Conservation (phyloP, 2,329 filamentous ascomycete genomes). For the Trichoderma sp. region DNA sequence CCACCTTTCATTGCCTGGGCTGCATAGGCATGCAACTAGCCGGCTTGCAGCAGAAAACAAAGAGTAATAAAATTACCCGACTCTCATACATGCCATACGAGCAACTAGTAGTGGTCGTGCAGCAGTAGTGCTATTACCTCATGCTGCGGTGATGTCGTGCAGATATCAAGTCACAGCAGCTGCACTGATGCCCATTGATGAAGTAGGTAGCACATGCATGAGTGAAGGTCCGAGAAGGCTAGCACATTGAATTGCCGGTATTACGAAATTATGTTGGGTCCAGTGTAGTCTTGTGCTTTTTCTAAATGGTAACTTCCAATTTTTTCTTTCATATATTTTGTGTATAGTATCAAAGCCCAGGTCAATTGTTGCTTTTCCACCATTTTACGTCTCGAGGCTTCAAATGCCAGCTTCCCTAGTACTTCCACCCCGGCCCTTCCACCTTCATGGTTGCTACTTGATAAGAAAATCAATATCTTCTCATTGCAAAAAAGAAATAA, state of each 20-base stretch:
- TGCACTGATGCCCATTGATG: conserved; percentile 24
- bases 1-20: not conserved
- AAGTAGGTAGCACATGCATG: not conserved
- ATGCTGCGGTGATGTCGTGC: conserved; percentile 17
- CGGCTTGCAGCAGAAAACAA: not conserved
- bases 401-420: not conserved
- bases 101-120: not conserved
- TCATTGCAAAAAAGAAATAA: not conserved
- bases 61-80: not conserved
- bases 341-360: not conserved
- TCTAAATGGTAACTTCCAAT: not conserved
- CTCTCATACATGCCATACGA: not conserved
- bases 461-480: not conserved
- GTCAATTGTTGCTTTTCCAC: not conserved
- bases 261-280: not conserved
- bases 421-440: not conserved
- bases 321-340: not conserved
- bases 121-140: not conserved
- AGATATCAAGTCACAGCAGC: conserved; percentile 9
- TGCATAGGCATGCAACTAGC: conserved; percentile 11
- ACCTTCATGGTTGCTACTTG: not conserved
- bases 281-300: not conserved
- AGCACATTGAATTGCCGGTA: not conserved
- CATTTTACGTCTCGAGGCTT: not conserved
- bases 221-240: not conserved